A percentile compares a stretch with the other conserved stretches of the same genome.
These are phyloP conservation scores for Russula abietina DNA, from an alignment of 768 basidiomycete species.

Conservation along the genomic window DNA sequence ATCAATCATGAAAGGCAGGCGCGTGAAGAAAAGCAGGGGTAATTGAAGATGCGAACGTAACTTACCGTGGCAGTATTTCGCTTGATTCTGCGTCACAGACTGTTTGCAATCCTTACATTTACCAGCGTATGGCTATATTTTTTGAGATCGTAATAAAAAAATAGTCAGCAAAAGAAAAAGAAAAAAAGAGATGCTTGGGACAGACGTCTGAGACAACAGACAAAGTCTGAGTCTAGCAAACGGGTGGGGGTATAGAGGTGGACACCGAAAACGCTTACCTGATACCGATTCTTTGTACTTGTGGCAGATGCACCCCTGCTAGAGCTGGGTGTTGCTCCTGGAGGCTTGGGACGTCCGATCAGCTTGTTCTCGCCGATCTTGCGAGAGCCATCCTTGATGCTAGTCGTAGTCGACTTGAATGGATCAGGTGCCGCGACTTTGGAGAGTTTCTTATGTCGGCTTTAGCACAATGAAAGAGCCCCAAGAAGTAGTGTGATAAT, in stretches of 20 bases:
- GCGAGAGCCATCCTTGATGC: constrained; percentile 74
- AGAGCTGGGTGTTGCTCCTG: constrained; percentile 21
- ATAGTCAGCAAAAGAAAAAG: constrained; percentile 12
- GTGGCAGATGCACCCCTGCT: constrained; percentile 32
- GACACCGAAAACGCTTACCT: constrained; percentile 41
- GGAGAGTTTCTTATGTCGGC: constrained; percentile 71
- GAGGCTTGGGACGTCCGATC: constrained; percentile 45
- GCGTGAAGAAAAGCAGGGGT: neutral
- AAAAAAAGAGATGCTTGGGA: constrained; percentile 14
- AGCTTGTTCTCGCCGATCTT: constrained; percentile 86
- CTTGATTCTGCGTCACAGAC: constrained; percentile 75
- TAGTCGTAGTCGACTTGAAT: constrained; percentile 63
- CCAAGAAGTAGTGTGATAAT: neutral
- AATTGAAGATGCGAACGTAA: no score
- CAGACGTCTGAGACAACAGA: no score
- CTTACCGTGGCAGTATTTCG: constrained; percentile 85
- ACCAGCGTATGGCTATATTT: constrained; percentile 66
- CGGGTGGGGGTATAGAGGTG: neutral
- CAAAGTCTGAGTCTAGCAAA: neutral
- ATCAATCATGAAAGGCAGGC: constrained; percentile 1
- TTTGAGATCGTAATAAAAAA: constrained; percentile 5
- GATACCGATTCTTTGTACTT: constrained; percentile 69
- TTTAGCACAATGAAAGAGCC: constrained; percentile 27
- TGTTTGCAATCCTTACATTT: constrained; percentile 89
- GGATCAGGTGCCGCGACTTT: constrained; percentile 88